A percentile compares a stretch with the other conserved stretches of the same genome.
Evolutionary conservation across 2,329 filamentous ascomycete species (phyloP).

Genomic region (Clonostachys sp.): DNA sequence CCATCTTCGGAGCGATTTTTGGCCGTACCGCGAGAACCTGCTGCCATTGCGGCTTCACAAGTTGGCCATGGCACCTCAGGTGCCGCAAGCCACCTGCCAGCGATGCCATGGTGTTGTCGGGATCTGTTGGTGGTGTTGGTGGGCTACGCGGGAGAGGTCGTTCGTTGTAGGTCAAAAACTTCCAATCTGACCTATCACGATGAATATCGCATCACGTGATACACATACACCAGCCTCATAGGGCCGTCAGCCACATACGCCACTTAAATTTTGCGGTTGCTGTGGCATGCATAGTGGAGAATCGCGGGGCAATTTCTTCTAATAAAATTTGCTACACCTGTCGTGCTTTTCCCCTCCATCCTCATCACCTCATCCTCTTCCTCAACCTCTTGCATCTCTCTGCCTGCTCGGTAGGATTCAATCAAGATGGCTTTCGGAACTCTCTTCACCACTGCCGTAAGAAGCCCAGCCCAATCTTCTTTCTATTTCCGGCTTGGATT

Average conservation of each 20-base stretch:
- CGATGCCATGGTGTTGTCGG: slow-evolving; percentile 22
- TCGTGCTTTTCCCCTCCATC: slow-evolving; percentile 8
- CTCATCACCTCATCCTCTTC: slow-evolving; percentile 7
- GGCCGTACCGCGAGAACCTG: slow-evolving; percentile 5
- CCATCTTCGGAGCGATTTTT: neutral
- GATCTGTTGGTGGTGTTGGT: slow-evolving; percentile 3
- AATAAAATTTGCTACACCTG: slow-evolving; percentile 20
- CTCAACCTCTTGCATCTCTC: slow-evolving; percentile 11
- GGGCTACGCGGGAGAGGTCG: neutral
- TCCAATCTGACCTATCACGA: neutral
- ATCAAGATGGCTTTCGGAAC: slow-evolving; percentile 93
- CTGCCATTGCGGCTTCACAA: slow-evolving; percentile 2
- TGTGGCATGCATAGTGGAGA: neutral
- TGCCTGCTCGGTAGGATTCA: slow-evolving; percentile 17
- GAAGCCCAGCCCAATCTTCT: slow-evolving; percentile 8
- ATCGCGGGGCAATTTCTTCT: slow-evolving; percentile 2
- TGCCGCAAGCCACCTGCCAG: slow-evolving; percentile 26
- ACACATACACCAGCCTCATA: neutral
- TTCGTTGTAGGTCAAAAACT: neutral
- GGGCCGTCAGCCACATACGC: neutral
- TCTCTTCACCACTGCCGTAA: slow-evolving; percentile 84
- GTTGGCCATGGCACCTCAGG: slow-evolving; percentile 21
- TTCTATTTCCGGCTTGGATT: slow-evolving; percentile 8
- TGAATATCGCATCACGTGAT: neutral
- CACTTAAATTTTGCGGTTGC: neutral